Conservation (phyloP, 129 eudicot species). For the Ambrosia trifida region DNA sequence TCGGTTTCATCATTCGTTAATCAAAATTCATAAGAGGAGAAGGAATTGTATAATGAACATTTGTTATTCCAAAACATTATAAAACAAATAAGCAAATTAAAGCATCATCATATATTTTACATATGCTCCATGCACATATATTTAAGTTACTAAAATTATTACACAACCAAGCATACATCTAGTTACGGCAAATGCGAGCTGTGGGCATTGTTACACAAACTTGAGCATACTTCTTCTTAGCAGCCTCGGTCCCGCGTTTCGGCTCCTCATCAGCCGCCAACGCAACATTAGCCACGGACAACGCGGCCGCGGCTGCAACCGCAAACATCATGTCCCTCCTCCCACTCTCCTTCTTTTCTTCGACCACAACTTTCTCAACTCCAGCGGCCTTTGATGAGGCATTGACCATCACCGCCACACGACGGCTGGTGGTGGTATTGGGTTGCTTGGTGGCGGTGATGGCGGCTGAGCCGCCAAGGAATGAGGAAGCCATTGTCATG, state of each 20-base stretch:
- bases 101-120: conserved; percentile 22
- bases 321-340: conserved; percentile 80
- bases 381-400: conserved; percentile 44
- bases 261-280: conserved; percentile 78
- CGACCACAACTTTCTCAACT: conserved; percentile 31
- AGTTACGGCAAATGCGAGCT: conserved; percentile 63
- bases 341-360: conserved; percentile 34
- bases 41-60: conserved; percentile 13
- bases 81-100: conserved; percentile 22
- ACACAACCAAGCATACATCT: not conserved
- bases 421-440: conserved; percentile 50
- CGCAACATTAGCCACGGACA: conserved; percentile 57
- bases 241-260: conserved; percentile 61
- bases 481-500: conserved; percentile 65
- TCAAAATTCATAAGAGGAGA: not conserved
- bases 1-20: not conserved
- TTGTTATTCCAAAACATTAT: conserved; percentile 23
- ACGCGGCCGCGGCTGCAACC: conserved; percentile 59
- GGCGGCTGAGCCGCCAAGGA: conserved; percentile 61
- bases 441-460: conserved; percentile 38
- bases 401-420: conserved; percentile 42
- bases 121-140: conserved; percentile 35
- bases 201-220: conserved; percentile 82
- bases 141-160: conserved; percentile 19
- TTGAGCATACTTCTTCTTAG: conserved; percentile 81